phyloP scores from a whole-genome alignment of 2,329 filamentous ascomycete species.

The Hymenoscyphus repandus region DNA sequence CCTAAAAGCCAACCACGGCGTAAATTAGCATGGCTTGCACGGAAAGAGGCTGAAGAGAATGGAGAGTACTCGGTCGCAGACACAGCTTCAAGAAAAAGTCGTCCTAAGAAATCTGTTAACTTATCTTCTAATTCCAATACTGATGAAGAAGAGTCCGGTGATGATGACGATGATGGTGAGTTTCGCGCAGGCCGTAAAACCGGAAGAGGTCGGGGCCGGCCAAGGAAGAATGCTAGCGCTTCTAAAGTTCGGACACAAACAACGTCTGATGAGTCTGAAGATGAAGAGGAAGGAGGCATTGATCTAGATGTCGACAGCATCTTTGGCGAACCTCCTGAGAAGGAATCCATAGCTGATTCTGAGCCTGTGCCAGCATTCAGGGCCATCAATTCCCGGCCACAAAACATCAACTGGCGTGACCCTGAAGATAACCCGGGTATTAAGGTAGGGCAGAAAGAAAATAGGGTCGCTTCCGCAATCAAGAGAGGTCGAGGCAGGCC shows the following conservation, averaged over 20 bases:
- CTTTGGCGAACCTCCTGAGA: slow-evolving; percentile 19
- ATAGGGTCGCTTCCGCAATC: slow-evolving; percentile 7
- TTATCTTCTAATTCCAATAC: background rate
- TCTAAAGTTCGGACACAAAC: background rate
- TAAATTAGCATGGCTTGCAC: slow-evolving; percentile 26
- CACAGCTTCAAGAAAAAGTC: background rate
- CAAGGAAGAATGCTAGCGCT: background rate
- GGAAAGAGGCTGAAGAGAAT: slow-evolving; percentile 20
- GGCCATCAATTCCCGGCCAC: background rate
- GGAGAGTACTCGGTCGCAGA: background rate
- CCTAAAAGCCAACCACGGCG: slow-evolving; percentile 19
- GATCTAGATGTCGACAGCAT: slow-evolving; percentile 20
- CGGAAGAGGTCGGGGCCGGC: background rate
- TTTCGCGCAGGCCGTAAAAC: background rate
- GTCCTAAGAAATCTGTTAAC: background rate
- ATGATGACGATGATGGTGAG: background rate
- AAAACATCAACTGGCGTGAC: background rate
- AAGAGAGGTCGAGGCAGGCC: slow-evolving; percentile 25
- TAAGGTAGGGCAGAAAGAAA: background rate
- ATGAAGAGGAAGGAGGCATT: slow-evolving; percentile 10
- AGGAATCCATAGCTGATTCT: slow-evolving; percentile 2
- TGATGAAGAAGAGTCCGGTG: background rate
- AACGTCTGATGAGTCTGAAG: slow-evolving; percentile 9
- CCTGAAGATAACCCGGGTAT: slow-evolving; percentile 8
- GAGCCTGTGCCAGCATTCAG: background rate